These are phyloP conservation scores for Komagataella pseudopastoris DNA, from an alignment of 805 yeast species.

Conservation along the genomic window DNA sequence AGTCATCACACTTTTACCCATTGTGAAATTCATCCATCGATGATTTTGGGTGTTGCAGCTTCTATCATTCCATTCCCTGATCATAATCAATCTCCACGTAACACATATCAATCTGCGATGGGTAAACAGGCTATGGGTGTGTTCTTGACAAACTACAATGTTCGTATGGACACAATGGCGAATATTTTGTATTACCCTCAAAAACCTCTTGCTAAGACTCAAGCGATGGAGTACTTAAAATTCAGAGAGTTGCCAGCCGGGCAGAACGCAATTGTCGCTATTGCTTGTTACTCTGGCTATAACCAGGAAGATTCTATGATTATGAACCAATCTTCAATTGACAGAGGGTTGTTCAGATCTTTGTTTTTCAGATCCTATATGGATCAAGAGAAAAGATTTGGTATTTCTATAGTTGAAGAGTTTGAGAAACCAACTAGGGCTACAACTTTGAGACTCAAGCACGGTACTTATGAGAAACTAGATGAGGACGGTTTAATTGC, in stretches of 20 bases:
- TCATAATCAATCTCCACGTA: constrained; percentile 98
- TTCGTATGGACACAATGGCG: constrained; percentile 99
- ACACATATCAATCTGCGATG: constrained; percentile 98
- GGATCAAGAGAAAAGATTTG: constrained; percentile 97
- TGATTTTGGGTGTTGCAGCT: constrained; percentile 98
- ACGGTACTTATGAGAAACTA: constrained; percentile 94
- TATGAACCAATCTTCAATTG: constrained; percentile 97
- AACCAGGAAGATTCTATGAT: constrained; percentile 99
- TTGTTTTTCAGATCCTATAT: constrained; percentile 93
- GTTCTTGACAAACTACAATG: constrained; percentile 84
- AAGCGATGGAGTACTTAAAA: constrained; percentile 94
- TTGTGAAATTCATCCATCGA: constrained; percentile 97
- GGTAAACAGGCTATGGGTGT: constrained; percentile 99
- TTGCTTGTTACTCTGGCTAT: constrained; percentile 95
- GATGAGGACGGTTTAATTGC: constrained; percentile 97
- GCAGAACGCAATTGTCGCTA: constrained; percentile 96
- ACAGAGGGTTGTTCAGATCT: constrained; percentile 91
- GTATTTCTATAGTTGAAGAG: constrained; percentile 96
- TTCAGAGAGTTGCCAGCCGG: constrained; percentile 98
- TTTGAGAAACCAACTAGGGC: constrained; percentile 95
- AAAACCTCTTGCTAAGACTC: constrained; percentile 94
- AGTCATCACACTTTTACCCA: constrained; percentile 85
- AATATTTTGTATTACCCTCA: constrained; percentile 95
- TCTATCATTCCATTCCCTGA: constrained; percentile 99
- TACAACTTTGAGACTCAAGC: constrained; percentile 89